Base-by-base conservation (phyloP, 2,329 filamentous ascomycete genomes). In the Hypoxylon sp. region DNA sequence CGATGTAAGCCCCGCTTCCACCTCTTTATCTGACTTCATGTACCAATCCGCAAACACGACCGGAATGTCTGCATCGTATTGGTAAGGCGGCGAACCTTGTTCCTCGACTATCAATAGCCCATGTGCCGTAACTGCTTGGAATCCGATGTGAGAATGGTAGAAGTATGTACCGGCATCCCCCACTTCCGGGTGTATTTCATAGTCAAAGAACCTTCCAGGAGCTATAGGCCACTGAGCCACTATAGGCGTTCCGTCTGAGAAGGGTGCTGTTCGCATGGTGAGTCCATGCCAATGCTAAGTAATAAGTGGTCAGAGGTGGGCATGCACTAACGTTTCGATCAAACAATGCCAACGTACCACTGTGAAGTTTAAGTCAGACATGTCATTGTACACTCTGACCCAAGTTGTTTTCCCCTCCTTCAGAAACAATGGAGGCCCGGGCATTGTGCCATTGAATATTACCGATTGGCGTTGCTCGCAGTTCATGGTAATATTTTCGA, bases 261-360 rank as follows among this genome's bases (percentile, higher is more conserved):
- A 91, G 0, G 88, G 87, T 0, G 88, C 86, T 32, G 85, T 82
- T 32, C 84, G 80, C 74, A 88, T 86, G 14, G 83, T 85, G 7
- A 92, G 80, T 11, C 90, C 90, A 77, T 91, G 89, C 89, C 89
- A 91, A 74, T 91, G 89, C 86, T 90, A 56, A 43, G 63, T 19
- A 43, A 38, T 21, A 5, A 65, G 32, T 43, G 21, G 68, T 71
- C 51, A 72, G 67, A 53, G 41, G 23, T 11, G 28, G 41, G 43
- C 30, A 45, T 51, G 36, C 34, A 46, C 30, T 34, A 51, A 32
- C 11, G 17, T 38, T 17, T 58, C 21, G 17, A 10, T 51, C 38
- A 30, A 48, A 23, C 13, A 48, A n/a, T 28, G 52, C 10, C 36
- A 4, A 74, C 78, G 60, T 79, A 87, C 85, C 72, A 88, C 83